Evolutionary conservation across 257 asterid genomes (phyloP).

Genomic region (Scutellaria galericulata): DNA sequence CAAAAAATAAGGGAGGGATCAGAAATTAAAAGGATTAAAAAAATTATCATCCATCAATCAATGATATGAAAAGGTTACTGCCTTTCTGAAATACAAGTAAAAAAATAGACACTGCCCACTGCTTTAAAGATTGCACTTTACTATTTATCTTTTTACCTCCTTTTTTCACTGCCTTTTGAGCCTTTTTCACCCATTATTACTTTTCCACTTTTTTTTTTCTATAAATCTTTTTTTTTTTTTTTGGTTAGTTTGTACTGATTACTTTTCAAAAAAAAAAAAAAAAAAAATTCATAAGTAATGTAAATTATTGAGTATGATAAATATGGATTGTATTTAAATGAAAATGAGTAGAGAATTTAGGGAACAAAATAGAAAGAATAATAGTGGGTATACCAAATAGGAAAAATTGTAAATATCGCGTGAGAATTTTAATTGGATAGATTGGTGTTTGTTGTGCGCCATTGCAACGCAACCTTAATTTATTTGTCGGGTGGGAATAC

Average conservation of each 20-base stretch:
- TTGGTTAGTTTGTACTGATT: too few relatives aligned
- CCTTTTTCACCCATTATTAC: background rate
- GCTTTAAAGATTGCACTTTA: slow-evolving; percentile 42
- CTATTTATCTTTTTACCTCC: slow-evolving; percentile 7
- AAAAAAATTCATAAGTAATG: too few relatives aligned
- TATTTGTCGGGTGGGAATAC: slow-evolving; percentile 33
- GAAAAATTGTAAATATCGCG: background rate
- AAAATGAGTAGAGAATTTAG: too few relatives aligned
- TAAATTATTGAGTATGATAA: too few relatives aligned
- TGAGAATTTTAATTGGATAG: background rate
- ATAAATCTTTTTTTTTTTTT: too few relatives aligned
- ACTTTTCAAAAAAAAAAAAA: too few relatives aligned
- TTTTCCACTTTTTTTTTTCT: background rate
- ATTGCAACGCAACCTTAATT: slow-evolving; percentile 37
- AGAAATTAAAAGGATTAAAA: background rate
- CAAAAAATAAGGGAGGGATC: slow-evolving; percentile 40
- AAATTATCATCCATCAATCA: slow-evolving; percentile 47
- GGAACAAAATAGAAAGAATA: background rate
- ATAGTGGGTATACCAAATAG: background rate
- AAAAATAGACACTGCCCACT: slow-evolving; percentile 34
- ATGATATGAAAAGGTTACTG: slow-evolving; percentile 50
- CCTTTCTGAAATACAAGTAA: slow-evolving; percentile 48
- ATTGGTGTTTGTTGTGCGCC: slow-evolving; percentile 32
- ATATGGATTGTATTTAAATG: too few relatives aligned
- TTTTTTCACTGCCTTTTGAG: slow-evolving; percentile 19